Conservation (phyloP, 371 early-diverging fungal genomes). For the Mortierella polycephala region DNA sequence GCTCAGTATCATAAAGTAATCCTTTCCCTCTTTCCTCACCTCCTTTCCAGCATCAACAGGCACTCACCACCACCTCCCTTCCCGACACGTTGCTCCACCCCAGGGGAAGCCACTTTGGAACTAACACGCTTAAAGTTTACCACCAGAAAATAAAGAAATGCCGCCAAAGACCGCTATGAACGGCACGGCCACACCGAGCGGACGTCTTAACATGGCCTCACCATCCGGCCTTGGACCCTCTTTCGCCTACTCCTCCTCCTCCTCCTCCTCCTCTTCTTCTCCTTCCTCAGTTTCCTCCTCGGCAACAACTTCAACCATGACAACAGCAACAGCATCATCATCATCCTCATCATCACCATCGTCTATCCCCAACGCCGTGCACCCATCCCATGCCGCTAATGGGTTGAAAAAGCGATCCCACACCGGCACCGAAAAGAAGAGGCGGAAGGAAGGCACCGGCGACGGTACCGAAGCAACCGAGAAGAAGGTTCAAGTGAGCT, state of each 20-base stretch:
- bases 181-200: not conserved
- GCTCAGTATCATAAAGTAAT: no score
- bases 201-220: not conserved
- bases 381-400: not conserved
- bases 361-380: not conserved
- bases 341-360: not conserved
- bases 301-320: constrained; percentile 1
- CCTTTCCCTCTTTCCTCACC: not conserved
- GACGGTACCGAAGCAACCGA: constrained; percentile 6
- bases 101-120: no score
- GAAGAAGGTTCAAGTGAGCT: constrained; percentile 51
- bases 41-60: not conserved
- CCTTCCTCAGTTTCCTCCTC: not conserved
- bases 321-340: constrained; percentile 1
- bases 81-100: no score
- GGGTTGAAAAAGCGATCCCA: constrained; percentile 22
- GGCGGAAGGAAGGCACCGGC: constrained; percentile 12
- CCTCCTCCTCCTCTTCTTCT: constrained; percentile 5
- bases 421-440: constrained; percentile 19
- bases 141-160: not conserved
- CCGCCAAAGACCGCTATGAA: not conserved
- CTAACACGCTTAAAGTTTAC: no score
- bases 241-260: not conserved
- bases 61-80: not conserved
- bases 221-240: not conserved